These are phyloP conservation scores for Phytophthora idaei DNA, from an alignment of 352 stramenopile genomes.

Conservation along the genomic window DNA sequence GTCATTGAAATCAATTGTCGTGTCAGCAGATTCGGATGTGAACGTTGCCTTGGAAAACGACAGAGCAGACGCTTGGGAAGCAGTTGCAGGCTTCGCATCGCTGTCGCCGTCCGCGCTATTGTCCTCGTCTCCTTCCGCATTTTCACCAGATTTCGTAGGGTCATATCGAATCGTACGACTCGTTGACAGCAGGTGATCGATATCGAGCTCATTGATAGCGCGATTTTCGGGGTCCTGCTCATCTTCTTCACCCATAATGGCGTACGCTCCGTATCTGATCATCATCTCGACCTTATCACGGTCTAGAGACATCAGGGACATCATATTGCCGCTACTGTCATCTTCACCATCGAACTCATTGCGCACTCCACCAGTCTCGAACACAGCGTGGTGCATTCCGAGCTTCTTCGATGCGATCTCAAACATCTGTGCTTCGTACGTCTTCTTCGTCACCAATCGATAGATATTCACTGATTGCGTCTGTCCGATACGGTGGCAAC, in stretches of 20 bases:
- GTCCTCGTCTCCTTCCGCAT: slow-evolving; percentile 41
- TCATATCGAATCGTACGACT: slow-evolving; percentile 91
- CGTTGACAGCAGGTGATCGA: slow-evolving; percentile 82
- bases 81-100: slow-evolving; percentile 41
- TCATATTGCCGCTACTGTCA: slow-evolving; percentile 91
- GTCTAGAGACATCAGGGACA: slow-evolving; percentile 92
- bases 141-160: slow-evolving; percentile 58
- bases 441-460: slow-evolving; percentile 98
- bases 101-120: slow-evolving; percentile 48
- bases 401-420: slow-evolving; percentile 99
- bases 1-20: slow-evolving; percentile 90
- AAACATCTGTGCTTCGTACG: slow-evolving; percentile 99
- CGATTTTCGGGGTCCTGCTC: slow-evolving; percentile 90
- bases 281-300: slow-evolving; percentile 99
- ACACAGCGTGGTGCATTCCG: slow-evolving; percentile 98
- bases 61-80: slow-evolving; percentile 65
- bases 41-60: slow-evolving; percentile 91
- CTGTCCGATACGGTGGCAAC: slow-evolving; percentile 99
- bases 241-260: slow-evolving; percentile 97
- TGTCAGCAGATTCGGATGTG: slow-evolving; percentile 86
- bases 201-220: slow-evolving; percentile 90
- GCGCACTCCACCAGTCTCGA: slow-evolving; percentile 93
- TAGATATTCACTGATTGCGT: slow-evolving; percentile 99
- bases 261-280: slow-evolving; percentile 97
- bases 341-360: slow-evolving; percentile 96